Conservation (phyloP, 768 basidiomycete genomes). For the Calocybe gangraenosa region DNA sequence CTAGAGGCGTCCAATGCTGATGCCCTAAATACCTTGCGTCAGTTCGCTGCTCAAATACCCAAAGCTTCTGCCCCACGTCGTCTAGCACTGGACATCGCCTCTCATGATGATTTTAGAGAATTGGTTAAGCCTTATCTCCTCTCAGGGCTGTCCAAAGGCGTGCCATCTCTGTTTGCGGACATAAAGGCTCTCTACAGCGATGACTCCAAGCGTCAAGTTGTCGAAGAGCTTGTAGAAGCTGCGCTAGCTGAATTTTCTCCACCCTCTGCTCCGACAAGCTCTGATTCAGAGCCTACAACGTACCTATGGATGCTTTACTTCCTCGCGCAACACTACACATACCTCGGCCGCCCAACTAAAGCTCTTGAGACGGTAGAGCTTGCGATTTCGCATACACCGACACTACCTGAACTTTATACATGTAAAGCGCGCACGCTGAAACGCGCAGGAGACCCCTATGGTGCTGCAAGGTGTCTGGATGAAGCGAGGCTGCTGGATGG, state of each 20-base stretch:
- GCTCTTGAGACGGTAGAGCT: conserved; percentile 60
- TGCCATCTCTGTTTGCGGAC: conserved; percentile 92
- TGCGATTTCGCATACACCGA: conserved; percentile 85
- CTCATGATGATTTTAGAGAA: conserved; percentile 64
- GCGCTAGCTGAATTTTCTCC: conserved; percentile 32
- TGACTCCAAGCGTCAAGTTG: conserved; percentile 53
- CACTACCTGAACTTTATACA: conserved; percentile 85
- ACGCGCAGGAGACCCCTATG: conserved; percentile 73
- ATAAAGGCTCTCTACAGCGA: conserved; percentile 80
- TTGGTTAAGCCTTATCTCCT: conserved; percentile 66
- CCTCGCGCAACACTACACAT: conserved; percentile 85
- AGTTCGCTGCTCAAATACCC: conserved; percentile 61
- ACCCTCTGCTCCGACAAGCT: conserved; percentile 16
- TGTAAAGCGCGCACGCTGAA: conserved; percentile 83
- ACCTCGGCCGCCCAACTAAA: conserved; percentile 43
- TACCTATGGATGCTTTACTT: conserved; percentile 96
- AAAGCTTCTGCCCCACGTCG: conserved; percentile 69
- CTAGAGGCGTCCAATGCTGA: conserved; percentile 46
- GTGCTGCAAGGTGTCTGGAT: conserved; percentile 73
- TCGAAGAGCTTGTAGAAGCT: conserved; percentile 68
- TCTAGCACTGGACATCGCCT: conserved; percentile 64
- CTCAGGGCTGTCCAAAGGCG: conserved; percentile 71
- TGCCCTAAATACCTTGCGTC: conserved; percentile 54
- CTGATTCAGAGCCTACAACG: conserved; percentile 60
- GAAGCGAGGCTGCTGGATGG: conserved; percentile 84